Evolutionary conservation across 2,329 filamentous ascomycete genomes (phyloP).

Genomic region (Pseudogymnoascus sp.): DNA sequence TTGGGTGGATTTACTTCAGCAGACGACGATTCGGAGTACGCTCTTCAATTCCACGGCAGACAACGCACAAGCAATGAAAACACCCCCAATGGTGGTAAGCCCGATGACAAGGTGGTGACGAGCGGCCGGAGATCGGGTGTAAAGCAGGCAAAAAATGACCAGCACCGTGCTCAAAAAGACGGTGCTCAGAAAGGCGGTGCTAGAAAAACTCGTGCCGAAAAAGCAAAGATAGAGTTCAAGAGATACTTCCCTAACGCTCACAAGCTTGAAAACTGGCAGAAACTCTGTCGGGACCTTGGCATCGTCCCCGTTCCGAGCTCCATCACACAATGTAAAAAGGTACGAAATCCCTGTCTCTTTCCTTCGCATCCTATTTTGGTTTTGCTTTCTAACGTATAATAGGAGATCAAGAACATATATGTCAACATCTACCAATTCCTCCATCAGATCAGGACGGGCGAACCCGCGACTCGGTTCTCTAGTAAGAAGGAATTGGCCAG

Average conservation of each 20-base stretch:
- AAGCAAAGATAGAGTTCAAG: slow-evolving; percentile 14
- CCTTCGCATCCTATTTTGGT: neutral
- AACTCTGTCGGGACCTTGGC: slow-evolving; percentile 37
- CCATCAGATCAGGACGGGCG: slow-evolving; percentile 24
- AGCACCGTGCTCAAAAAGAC: neutral
- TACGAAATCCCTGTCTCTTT: slow-evolving; percentile 19
- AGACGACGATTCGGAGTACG: neutral
- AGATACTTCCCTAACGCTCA: slow-evolving; percentile 20
- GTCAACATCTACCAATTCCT: slow-evolving; percentile 46
- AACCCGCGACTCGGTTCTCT: neutral
- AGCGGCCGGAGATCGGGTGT: neutral
- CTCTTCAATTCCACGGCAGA: neutral
- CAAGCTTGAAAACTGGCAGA: slow-evolving; percentile 37
- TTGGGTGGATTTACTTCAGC: neutral
- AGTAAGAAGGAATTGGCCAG: neutral
- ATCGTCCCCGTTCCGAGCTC: slow-evolving; percentile 32
- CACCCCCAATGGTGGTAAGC: neutral
- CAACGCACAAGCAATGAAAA: neutral
- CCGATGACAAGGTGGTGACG: neutral
- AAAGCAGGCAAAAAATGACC: neutral
- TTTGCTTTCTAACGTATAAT: neutral
- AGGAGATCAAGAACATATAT: slow-evolving; percentile 37
- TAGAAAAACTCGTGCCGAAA: neutral
- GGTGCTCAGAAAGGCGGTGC: neutral
- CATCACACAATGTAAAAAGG: slow-evolving; percentile 39